These are phyloP conservation scores for Fusarium aywerte DNA, from an alignment of 2,329 filamentous ascomycete species.

Conservation along the genomic window DNA sequence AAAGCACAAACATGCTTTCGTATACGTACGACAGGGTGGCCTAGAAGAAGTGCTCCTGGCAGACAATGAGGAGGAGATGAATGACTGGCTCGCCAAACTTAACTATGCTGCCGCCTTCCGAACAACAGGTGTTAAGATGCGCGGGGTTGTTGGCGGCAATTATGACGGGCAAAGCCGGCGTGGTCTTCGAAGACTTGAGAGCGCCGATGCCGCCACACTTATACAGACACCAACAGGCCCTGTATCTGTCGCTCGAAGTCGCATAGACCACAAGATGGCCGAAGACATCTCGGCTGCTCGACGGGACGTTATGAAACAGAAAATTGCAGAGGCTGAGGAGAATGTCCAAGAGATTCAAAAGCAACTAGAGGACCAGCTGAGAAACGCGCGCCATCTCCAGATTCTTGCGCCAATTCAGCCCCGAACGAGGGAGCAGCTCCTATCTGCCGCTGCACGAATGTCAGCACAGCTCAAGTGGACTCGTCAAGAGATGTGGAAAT, in stretches of 20 bases:
- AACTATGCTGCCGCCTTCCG: conserved; percentile 97
- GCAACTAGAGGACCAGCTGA: conserved; percentile 82
- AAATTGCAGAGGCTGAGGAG: conserved; percentile 84
- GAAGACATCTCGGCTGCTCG: conserved; percentile 87
- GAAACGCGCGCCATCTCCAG: conserved; percentile 90
- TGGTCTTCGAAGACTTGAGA: conserved; percentile 77
- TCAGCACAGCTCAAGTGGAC: conserved; percentile 93
- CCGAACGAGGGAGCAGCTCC: conserved; percentile 86
- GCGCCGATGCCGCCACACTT: conserved; percentile 66
- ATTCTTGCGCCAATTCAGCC: conserved; percentile 89
- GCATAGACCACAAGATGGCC: conserved; percentile 83
- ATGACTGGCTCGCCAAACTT: conserved; percentile 95
- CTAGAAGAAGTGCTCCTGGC: conserved; percentile 92
- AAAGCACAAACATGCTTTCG: conserved; percentile 95
- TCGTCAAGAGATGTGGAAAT: conserved; percentile 91
- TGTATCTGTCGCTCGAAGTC: conserved; percentile 76
- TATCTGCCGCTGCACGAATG: conserved; percentile 85
- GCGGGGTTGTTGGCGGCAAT: conserved; percentile 83
- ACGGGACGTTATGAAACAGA: conserved; percentile 82
- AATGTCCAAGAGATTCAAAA: conserved; percentile 78
- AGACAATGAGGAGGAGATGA: conserved; percentile 89
- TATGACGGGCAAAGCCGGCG: conserved; percentile 84
- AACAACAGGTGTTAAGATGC: conserved; percentile 89
- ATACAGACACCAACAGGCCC: conserved; percentile 79
- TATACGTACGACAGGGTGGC: conserved; percentile 87